These are phyloP conservation scores for Kregervanrija fluxuum DNA, from an alignment of 805 yeast species.

Conservation along the genomic window DNA sequence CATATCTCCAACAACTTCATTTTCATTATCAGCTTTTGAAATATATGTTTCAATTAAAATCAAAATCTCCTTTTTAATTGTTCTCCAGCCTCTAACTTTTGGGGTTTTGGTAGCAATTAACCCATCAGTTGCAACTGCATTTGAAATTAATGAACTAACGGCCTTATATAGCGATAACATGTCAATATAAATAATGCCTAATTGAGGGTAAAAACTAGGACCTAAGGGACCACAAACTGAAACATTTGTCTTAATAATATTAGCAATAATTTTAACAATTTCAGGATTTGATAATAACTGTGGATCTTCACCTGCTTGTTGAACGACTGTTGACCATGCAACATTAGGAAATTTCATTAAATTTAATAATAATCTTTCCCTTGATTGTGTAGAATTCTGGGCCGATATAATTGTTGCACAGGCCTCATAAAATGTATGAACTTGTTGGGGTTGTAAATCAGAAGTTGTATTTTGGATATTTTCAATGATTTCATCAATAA, in stretches of 20 bases:
- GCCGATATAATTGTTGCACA: conserved; percentile 92
- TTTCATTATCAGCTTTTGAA: conserved; percentile 76
- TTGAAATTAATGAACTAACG: conserved; percentile 78
- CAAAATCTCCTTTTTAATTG: conserved; percentile 90
- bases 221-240: conserved; percentile 94
- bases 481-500: conserved; percentile 81
- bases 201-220: conserved; percentile 81
- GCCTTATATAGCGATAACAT: conserved; percentile 87
- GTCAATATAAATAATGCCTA: conserved; percentile 79
- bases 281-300: conserved; percentile 67
- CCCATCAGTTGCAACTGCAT: conserved; percentile 73
- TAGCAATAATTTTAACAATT: conserved; percentile 87
- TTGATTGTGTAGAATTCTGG: conserved; percentile 60
- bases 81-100: conserved; percentile 88
- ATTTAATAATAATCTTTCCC: conserved; percentile 66
- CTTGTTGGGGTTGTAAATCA: conserved; percentile 94
- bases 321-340: conserved; percentile 90
- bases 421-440: conserved; percentile 95
- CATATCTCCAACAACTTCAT: conserved; percentile 76
- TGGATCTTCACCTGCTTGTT: conserved; percentile 80
- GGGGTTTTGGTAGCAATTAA: conserved; percentile 91
- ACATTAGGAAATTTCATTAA: conserved; percentile 88
- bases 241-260: conserved; percentile 90
- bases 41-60: conserved; percentile 85
- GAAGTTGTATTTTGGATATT: conserved; percentile 81